Evolutionary conservation across 108 stramenopile genomes (phyloP).

Genomic region (Bacterosira constricta): DNA sequence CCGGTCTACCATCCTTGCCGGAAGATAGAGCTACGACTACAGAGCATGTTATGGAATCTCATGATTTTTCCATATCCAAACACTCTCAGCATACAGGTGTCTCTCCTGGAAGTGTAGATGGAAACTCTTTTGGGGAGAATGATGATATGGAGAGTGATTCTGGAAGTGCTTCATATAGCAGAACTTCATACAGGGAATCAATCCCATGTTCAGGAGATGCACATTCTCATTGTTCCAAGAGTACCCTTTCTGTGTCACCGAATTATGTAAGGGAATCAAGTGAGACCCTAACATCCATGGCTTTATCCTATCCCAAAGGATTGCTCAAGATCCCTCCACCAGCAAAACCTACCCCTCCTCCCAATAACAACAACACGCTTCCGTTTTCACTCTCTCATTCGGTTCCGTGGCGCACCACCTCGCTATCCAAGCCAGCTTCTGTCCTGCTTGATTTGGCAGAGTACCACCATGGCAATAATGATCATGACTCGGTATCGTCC

Average conservation of each 20-base stretch:
- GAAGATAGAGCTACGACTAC: slow-evolving; percentile 40
- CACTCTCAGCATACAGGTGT: neutral
- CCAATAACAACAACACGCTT: neutral
- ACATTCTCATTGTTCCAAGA: neutral
- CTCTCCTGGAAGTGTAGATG: neutral
- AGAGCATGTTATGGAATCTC: slow-evolving; percentile 25
- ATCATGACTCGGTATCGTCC: slow-evolving; percentile 43
- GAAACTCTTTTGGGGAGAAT: neutral
- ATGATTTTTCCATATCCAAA: slow-evolving; percentile 26
- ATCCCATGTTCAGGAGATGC: neutral
- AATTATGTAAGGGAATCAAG: neutral
- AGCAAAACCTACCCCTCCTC: neutral
- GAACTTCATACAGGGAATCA: no score
- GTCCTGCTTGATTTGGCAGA: slow-evolving; percentile 21
- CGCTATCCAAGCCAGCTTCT: slow-evolving; percentile 19
- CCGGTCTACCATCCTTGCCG: slow-evolving; percentile 38
- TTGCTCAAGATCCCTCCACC: slow-evolving; percentile 10
- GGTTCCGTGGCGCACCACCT: slow-evolving; percentile 4
- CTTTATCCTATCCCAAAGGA: slow-evolving; percentile 26
- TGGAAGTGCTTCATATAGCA: neutral
- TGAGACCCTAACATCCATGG: slow-evolving; percentile 27
- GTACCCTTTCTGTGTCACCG: slow-evolving; percentile 14
- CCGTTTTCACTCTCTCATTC: neutral
- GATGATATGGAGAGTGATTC: slow-evolving; percentile 5
- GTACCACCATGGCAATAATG: neutral